phyloP scores from a whole-genome alignment of 1,284 basidiomycete genomes.

The Phellinidium pouzarii region DNA sequence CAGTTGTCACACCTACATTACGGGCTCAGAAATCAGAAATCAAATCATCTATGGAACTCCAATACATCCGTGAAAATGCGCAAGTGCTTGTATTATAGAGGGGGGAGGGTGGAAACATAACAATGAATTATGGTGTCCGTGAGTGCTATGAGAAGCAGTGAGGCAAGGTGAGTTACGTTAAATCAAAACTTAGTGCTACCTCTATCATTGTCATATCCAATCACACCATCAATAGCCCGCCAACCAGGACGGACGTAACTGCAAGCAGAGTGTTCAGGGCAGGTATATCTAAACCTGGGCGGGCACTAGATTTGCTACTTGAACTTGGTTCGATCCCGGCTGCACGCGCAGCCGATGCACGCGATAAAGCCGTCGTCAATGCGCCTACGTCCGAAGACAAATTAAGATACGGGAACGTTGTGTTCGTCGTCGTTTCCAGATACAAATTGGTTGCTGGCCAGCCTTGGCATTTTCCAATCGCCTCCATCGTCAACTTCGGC shows the following conservation, averaged over 20 bases:
- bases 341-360: constrained; percentile 8
- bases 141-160: neutral
- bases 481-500: constrained; percentile 54
- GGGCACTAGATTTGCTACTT: constrained; percentile 8
- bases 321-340: neutral
- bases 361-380: constrained; percentile 14
- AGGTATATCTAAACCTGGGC: neutral
- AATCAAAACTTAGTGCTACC: neutral
- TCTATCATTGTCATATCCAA: neutral
- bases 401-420: constrained; percentile 45
- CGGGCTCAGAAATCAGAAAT: neutral
- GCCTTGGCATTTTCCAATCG: constrained; percentile 58
- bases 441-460: constrained; percentile 53
- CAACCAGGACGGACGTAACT: constrained; percentile 14
- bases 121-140: neutral
- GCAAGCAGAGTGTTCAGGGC: constrained; percentile 12
- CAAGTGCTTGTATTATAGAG: neutral
- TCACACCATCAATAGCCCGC: constrained; percentile 13
- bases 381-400: constrained; percentile 16
- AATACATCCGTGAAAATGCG: neutral
- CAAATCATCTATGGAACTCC: neutral
- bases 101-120: neutral
- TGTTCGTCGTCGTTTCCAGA: constrained; percentile 56
- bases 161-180: neutral
- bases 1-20: neutral